Base-by-base conservation (phyloP, 2,329 filamentous ascomycete species). In the Neobulgaria alba region DNA sequence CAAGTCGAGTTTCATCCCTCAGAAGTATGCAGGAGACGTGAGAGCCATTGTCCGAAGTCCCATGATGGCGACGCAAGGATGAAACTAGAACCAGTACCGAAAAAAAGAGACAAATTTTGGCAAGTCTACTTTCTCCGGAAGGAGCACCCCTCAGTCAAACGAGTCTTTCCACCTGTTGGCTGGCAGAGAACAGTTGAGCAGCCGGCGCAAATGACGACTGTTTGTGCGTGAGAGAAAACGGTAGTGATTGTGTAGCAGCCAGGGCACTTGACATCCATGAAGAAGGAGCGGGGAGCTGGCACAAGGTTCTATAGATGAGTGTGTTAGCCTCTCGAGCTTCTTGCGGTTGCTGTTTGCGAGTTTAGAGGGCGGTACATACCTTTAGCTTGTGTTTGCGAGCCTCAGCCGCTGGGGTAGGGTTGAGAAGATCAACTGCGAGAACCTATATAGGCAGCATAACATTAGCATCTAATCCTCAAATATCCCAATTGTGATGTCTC, bases 231-330 rank as follows among this genome's bases (percentile, higher is more conserved):
- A 54, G 90, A 96, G 86, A 96, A 98, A 73, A 98, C 92, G 70
- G 92, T 98, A 71, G 92, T 98, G 81, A 98, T 98, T 71, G 89
- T 95, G 84, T 96, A 98, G 86, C 92, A 98, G 65, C 92, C 92
- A 68, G 92, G 92, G 85, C 92, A 98, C 85, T 98, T 98, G 78
- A 98, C 92, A 69, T 98, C 92, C 92, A 98, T 98, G 86, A 98
- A 98, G 85, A 96, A 98, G 59, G 90, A 96, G 69, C 92, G 87
- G 63, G 92, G 92, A 57, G 79, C 83, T 63, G 92, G 92, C 67
- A 98, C 92, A 63, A 98, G 85, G 59, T 79, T 88, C 88, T 93
- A 58, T 50, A 20, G 31, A 19, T 17, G 37, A 59, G 47, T 21
- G 19, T 23, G n/a, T 2, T 10, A 8, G n/a, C 19, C n/a, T 23